phyloP scores from a whole-genome alignment of 1,284 basidiomycete species.

The Ceratobasidium theobromae region DNA sequence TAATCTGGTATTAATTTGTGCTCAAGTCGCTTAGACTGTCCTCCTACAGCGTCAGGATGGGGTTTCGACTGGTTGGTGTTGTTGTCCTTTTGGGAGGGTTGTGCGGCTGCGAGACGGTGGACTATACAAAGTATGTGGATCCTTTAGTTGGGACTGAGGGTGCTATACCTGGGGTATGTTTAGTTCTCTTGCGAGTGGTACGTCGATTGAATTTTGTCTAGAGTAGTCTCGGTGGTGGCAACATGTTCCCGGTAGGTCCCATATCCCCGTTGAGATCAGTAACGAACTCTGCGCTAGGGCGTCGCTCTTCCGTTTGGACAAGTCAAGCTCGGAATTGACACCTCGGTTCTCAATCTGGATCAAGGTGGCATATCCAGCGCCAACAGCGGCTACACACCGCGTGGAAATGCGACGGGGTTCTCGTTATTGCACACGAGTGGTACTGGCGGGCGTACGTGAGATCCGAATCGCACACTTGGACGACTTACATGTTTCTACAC shows the following conservation, averaged over 20 bases:
- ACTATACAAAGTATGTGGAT: conserved; percentile 2
- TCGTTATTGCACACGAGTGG: conserved; percentile 16
- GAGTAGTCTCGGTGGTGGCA: conserved; percentile 25
- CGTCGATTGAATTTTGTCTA: background rate
- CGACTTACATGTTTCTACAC: background rate
- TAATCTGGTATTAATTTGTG: too few relatives aligned
- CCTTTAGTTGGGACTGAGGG: conserved; percentile 12
- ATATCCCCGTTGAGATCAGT: background rate
- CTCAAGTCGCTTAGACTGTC: too few relatives aligned
- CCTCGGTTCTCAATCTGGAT: conserved; percentile 21
- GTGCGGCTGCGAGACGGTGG: background rate
- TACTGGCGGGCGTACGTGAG: conserved; percentile 4
- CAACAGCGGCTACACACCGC: conserved; percentile 17
- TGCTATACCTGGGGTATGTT: background rate
- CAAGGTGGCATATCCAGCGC: conserved; percentile 18
- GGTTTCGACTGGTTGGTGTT: background rate
- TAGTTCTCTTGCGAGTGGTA: background rate
- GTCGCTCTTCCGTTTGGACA: conserved; percentile 15
- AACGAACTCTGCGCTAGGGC: background rate
- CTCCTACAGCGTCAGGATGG: too few relatives aligned
- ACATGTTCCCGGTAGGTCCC: conserved; percentile 16
- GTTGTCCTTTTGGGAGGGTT: background rate
- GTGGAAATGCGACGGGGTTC: conserved; percentile 10
- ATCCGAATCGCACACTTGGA: background rate
- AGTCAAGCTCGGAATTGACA: conserved; percentile 21